phyloP scores from a whole-genome alignment of 129 eudicot genomes.

The Pulicaria dysenterica region DNA sequence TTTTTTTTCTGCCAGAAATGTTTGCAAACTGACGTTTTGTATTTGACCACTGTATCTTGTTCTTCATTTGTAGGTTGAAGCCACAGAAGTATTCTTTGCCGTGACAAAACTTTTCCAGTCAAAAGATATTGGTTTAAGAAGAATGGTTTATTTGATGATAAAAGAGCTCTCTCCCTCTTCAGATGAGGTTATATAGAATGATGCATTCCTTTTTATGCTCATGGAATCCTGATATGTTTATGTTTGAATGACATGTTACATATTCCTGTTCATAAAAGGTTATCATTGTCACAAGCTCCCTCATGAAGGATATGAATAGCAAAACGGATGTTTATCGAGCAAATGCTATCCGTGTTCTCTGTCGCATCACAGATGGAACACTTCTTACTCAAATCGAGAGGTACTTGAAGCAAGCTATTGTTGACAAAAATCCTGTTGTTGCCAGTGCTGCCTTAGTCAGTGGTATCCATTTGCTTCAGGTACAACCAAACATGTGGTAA shows the following conservation, averaged over 20 bases:
- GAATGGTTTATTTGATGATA: constrained; percentile 87
- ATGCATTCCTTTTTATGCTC: constrained; percentile 2
- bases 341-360: constrained; percentile 96
- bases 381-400: constrained; percentile 95
- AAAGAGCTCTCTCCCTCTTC: constrained; percentile 92
- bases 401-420: constrained; percentile 92
- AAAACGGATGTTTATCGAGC: constrained; percentile 94
- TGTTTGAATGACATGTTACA: constrained; percentile 27
- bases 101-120: constrained; percentile 86
- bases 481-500: constrained; percentile 28
- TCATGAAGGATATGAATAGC: constrained; percentile 99
- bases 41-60: constrained; percentile 15
- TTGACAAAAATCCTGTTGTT: constrained; percentile 95
- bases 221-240: neutral
- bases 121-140: constrained; percentile 73
- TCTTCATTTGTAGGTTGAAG: constrained; percentile 63
- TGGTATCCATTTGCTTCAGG: constrained; percentile 97
- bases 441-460: constrained; percentile 98
- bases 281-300: constrained; percentile 92
- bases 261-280: constrained; percentile 50
- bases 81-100: constrained; percentile 88
- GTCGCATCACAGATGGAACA: constrained; percentile 88
- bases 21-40: constrained; percentile 8
- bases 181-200: constrained; percentile 62
- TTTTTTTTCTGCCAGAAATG: neutral